Percentiles rank a stretch among this genome's conserved stretches.
Conservation (phyloP, 1,139 yeast genomes). For the Pichia inconspicua region DNA sequence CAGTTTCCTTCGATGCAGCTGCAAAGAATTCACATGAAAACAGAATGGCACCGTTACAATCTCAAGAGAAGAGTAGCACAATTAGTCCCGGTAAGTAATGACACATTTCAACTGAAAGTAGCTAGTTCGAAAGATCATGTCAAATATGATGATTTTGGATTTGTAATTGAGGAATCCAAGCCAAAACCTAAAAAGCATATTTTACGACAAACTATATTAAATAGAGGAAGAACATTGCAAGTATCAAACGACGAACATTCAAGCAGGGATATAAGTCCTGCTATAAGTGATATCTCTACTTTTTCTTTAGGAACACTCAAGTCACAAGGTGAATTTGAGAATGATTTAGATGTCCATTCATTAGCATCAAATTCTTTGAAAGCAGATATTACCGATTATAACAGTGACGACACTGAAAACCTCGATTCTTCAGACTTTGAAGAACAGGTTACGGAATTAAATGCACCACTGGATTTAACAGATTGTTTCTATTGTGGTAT, state of each 20-base stretch:
- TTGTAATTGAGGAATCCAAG: slow-evolving; percentile 29
- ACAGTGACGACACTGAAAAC: slow-evolving; percentile 17
- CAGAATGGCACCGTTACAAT: slow-evolving; percentile 94
- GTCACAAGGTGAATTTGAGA: slow-evolving; percentile 14
- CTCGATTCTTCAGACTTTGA: slow-evolving; percentile 18
- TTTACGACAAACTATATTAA: slow-evolving; percentile 23
- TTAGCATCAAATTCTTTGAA: slow-evolving; percentile 11
- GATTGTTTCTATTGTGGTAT: slow-evolving; percentile 40
- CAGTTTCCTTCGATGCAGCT: slow-evolving; percentile 69
- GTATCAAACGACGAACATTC: not conserved
- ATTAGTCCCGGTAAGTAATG: slow-evolving; percentile 71
- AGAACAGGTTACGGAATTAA: slow-evolving; percentile 26
- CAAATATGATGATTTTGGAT: slow-evolving; percentile 55
- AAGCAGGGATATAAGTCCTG: slow-evolving; percentile 42
- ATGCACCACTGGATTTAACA: slow-evolving; percentile 29
- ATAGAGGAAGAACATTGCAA: slow-evolving; percentile 10
- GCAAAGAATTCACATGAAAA: slow-evolving; percentile 89
- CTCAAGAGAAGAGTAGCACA: slow-evolving; percentile 86
- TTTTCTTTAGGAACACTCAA: slow-evolving; percentile 60
- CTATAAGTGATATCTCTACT: slow-evolving; percentile 46
- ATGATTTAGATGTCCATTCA: slow-evolving; percentile 22
- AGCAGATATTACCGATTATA: slow-evolving; percentile 19
- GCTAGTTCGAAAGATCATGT: slow-evolving; percentile 35
- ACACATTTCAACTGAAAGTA: slow-evolving; percentile 29
- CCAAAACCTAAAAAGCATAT: slow-evolving; percentile 32